Evolutionary conservation across 1,139 yeast genomes (phyloP).

Genomic region (Sugiyamaella grinbergsii): DNA sequence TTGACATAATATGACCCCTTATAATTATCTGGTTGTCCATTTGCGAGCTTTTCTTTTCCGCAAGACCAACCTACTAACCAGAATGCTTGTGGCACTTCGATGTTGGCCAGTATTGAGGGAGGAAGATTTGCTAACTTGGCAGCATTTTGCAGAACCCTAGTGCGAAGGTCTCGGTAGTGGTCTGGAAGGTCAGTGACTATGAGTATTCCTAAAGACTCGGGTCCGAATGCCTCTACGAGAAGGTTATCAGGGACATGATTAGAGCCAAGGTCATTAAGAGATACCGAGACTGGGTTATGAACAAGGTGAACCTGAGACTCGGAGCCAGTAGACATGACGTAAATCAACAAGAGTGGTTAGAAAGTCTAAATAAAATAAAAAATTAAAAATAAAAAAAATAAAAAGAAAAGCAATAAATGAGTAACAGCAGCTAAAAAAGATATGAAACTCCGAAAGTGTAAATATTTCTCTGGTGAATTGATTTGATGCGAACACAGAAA

Average conservation of each 20-base stretch:
- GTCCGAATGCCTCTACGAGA: constrained; percentile 56
- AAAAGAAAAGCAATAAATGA: too few relatives aligned
- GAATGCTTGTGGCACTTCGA: constrained; percentile 53
- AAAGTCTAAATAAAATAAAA: too few relatives aligned
- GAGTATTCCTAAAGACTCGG: constrained; percentile 57
- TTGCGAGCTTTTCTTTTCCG: constrained; percentile 55
- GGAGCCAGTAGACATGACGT: too few relatives aligned
- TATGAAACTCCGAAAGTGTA: too few relatives aligned
- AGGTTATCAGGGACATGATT: constrained; percentile 43
- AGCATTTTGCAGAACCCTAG: constrained; percentile 50
- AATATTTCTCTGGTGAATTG: too few relatives aligned
- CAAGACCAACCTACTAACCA: constrained; percentile 71
- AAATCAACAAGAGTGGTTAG: background rate
- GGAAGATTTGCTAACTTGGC: constrained; percentile 52
- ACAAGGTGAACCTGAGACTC: too few relatives aligned
- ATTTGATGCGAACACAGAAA: too few relatives aligned
- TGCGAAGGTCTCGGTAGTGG: constrained; percentile 46
- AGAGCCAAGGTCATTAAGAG: constrained; percentile 43
- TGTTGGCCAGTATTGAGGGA: constrained; percentile 39
- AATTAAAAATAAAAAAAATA: too few relatives aligned
- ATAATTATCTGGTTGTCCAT: constrained; percentile 50
- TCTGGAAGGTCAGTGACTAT: constrained; percentile 52
- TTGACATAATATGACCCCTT: constrained; percentile 66
- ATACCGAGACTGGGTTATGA: constrained; percentile 37
- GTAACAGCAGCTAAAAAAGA: too few relatives aligned